Evolutionary conservation across 2,329 filamentous ascomycete species (phyloP), one percentile per base, ranked within the genome.

Genomic region (Colletotrichum neosansevieriae): DNA sequence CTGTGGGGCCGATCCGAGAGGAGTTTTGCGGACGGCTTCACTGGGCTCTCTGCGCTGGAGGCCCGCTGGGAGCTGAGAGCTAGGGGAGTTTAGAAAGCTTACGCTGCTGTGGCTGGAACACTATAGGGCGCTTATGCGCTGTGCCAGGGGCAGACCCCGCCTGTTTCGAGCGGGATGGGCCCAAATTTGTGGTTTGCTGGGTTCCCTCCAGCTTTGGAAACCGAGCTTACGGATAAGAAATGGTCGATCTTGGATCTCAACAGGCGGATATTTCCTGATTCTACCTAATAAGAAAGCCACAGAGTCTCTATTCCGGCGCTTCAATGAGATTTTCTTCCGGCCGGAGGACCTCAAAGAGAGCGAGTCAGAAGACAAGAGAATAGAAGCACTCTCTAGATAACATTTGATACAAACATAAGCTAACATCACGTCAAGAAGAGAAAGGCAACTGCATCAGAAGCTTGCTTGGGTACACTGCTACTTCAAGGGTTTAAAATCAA

Each of bases 1-100:
- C 38, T 24, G 51, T 40, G 54, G 61, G 66, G 24, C 61, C 61
- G 66, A 49, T 53, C 66, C 66, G 61, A 65, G 61, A 65, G 17
- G n/a, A 42, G 17, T 54, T 6, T 24, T 40, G 51, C 32, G 51
- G 51, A n/a, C 10, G 24, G 36, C 21, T 38, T 57, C 11, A 32
- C 53, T 32, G 36, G 53, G 53, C 53, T 45, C 57, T 13, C 57
- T 59, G 34, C 24, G n/a, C 42, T 36, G 2, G 6, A 49, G 24
- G 42, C 17, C 29, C 40, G 29, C 51, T 56, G 34, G 17, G 15
- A 42, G 34, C 51, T 42, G n/a, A 17, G 17, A 24, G 24, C 24
- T 47, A 45, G 40, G 56, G 56, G 56, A 49, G 57, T 58, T 47
- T 15, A 19, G 21, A 38, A 24, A 34, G 54, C 21, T 58, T 47